Conservation (phyloP, 345 rosid genomes). For the Salix caprea region DNA sequence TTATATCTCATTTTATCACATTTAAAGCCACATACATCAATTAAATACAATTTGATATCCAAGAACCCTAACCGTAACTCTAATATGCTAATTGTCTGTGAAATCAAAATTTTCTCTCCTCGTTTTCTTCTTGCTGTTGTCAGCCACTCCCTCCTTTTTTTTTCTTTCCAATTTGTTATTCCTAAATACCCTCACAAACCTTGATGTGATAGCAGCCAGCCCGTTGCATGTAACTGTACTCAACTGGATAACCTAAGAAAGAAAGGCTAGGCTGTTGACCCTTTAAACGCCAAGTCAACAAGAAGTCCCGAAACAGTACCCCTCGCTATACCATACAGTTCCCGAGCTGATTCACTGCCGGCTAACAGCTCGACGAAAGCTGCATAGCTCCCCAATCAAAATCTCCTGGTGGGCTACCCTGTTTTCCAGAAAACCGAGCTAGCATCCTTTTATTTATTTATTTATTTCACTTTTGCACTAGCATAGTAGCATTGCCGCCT, state of each 20-base stretch:
- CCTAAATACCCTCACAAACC: background rate
- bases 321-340: background rate
- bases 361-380: background rate
- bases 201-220: constrained; percentile 2
- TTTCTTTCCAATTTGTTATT: too few relatives aligned
- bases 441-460: background rate
- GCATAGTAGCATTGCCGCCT: background rate
- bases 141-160: too few relatives aligned
- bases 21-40: too few relatives aligned
- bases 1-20: too few relatives aligned
- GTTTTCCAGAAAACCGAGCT: background rate
- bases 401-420: constrained; percentile 1
- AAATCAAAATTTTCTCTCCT: too few relatives aligned
- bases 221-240: constrained; percentile 17
- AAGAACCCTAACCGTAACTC: too few relatives aligned
- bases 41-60: too few relatives aligned
- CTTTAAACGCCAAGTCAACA: background rate
- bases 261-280: constrained; percentile 5
- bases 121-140: too few relatives aligned
- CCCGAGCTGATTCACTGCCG: background rate
- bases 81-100: too few relatives aligned
- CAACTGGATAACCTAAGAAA: constrained; percentile 5
- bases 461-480: background rate
- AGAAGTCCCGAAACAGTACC: background rate
- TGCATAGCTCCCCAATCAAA: background rate